Base-by-base conservation (phyloP, 2,329 filamentous ascomycete species). In the Aureobasidium sp. region DNA sequence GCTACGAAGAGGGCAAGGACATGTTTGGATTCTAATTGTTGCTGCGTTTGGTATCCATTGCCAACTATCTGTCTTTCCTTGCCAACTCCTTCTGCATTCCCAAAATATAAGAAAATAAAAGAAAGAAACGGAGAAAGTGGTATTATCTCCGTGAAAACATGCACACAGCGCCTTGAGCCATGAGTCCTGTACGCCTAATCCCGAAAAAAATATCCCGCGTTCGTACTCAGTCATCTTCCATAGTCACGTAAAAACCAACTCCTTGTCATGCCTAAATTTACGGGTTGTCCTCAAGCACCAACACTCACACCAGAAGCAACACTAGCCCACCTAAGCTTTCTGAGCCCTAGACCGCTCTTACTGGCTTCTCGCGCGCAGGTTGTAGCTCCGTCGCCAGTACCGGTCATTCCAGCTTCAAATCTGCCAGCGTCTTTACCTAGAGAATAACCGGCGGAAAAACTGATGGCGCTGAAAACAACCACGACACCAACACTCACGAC, bases 401-500 rank as follows among this genome's bases (percentile, higher is more conserved):
- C 57, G 1, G 34, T 53, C 24, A 61, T 55, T 14, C 53, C 51
- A 6, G 53, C 73, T 61, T 83, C 80, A 2, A 75, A 68, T 48
- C 73, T 70, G 1, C 79, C 79, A 4, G 79, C 74, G 58, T 84
- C 80, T 52, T 74, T 74, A 10, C 81, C 81, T 12, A 83, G 71
- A 12, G 78, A 76, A 60, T 84, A 84, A 1, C 81, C 81, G 3
- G 81, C 81, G 1, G 79, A 79, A 64, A 84, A 85, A 60, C 79
- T 81, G 57, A 84, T 75, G 2, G 81, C 81, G 14, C 78, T 81
- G 53, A 84, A 77, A 0, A 84, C 71, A 2, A 84, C 79, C 1
- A 84, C 79, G 16, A 84, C 80, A 2, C 81, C 80, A 0, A 81
- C 81, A 44, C 79, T 81, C 41, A 84, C 76, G 4, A 84, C 78